phyloP scores from a whole-genome alignment of 441 rosid species.

The Erodium moschatum region DNA sequence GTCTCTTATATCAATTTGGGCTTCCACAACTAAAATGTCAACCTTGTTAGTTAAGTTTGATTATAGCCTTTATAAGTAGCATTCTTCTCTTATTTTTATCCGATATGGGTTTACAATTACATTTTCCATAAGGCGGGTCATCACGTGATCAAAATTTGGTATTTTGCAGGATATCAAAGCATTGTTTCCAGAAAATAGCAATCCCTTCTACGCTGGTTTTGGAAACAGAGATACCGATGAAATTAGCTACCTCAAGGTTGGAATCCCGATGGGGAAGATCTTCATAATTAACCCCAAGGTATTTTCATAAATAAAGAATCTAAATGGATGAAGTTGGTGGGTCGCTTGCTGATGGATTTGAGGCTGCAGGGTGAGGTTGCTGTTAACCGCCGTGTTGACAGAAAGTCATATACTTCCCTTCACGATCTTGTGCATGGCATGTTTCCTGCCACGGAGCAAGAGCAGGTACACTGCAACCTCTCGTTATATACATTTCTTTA shows the following conservation, averaged over 20 bases:
- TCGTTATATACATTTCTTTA: too few species aligned
- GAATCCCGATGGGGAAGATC: slow-evolving; percentile 87
- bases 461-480: slow-evolving; percentile 41
- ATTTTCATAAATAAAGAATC: slow-evolving; percentile 14
- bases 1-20: too few species aligned
- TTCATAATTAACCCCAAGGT: slow-evolving; percentile 97
- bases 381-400: slow-evolving; percentile 65
- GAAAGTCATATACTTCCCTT: slow-evolving; percentile 70
- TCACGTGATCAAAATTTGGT: slow-evolving; percentile 6
- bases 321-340: neutral
- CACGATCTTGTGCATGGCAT: slow-evolving; percentile 75
- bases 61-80: too few species aligned
- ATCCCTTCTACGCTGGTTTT: slow-evolving; percentile 96
- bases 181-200: slow-evolving; percentile 75
- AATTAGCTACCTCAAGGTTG: slow-evolving; percentile 93
- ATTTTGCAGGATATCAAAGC: slow-evolving; percentile 62
- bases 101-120: too few species aligned
- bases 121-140: neutral
- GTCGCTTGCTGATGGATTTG: slow-evolving; percentile 20
- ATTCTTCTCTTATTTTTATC: too few species aligned
- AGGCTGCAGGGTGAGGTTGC: slow-evolving; percentile 81
- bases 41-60: too few species aligned
- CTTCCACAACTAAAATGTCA: too few species aligned
- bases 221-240: slow-evolving; percentile 98
- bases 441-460: slow-evolving; percentile 64